Base-by-base conservation (phyloP, 306 rosid genomes). In the Cicer arietinum region DNA sequence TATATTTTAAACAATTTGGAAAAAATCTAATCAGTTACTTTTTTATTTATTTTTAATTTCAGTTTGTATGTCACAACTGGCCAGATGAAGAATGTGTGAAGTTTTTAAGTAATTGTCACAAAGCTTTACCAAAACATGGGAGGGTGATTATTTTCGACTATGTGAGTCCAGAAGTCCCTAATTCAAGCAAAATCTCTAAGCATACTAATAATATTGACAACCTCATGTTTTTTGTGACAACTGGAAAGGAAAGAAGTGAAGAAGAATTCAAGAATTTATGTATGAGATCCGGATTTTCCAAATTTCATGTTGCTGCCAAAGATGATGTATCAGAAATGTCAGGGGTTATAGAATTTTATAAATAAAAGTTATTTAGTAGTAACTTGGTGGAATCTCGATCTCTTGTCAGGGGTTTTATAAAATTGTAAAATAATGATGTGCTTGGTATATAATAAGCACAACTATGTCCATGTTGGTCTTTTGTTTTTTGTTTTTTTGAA, bases 91-190 rank as follows among this genome's bases (percentile, higher is more conserved):
- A 71, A 0, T 79, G 82, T 51, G 37, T 71, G 0, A 53, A 71
- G 17, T 11, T 79, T 62, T 62, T 79, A 44, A 79, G 13, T 46
- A 79, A 71, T 63, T 79, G 73, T 18, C 16, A 79, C 18, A 54
- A 63, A 63, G 60, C 82, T 52, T 71, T 79, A 51, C 73, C 78
- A 14, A 6, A 42, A 44, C 81, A 77, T 61, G 82, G 82, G 10
- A 78, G 70, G 10, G 77, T 78, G 57, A 22, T 77, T 47, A 13
- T 69, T 70, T 6, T 61, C 7, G 82, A 70, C 2, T 18, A 47
- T 46, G 18, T 59, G 18, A 37, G 47, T 12, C 77, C 56, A 40
- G 71, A 78, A 35, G 35, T 51, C 0, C 77, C 82, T 1, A 16
- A 78, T 7, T 17, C 72, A 9, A 61, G 64, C 71, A 48, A 2